A percentile compares a stretch with the other conserved stretches of the same genome.
phyloP scores from a whole-genome alignment of 1,284 basidiomycete genomes.

The Inonotus hispidus region DNA sequence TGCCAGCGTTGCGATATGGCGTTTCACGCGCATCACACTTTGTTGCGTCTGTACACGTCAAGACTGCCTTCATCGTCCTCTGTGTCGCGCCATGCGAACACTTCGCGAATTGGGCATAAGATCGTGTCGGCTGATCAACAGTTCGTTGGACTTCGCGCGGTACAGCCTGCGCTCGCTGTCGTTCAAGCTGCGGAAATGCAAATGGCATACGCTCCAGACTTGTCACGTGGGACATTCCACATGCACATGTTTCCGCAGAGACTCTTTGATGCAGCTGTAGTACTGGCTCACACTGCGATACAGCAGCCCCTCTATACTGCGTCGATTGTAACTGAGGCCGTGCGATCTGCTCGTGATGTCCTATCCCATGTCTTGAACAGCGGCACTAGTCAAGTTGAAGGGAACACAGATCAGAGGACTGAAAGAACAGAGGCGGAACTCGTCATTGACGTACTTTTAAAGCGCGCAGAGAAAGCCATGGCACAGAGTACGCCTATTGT shows the following conservation, averaged over 20 bases:
- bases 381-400: constrained; percentile 14
- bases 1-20: constrained; percentile 54
- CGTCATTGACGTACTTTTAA: constrained; percentile 44
- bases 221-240: constrained; percentile 25
- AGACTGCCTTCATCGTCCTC: constrained; percentile 29
- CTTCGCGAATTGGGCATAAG: constrained; percentile 19
- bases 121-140: constrained; percentile 26
- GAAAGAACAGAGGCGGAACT: constrained; percentile 34
- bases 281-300: constrained; percentile 54
- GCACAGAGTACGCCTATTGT: constrained; percentile 13
- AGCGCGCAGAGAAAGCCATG: constrained; percentile 27
- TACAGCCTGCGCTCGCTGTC: constrained; percentile 10
- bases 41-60: constrained; percentile 62
- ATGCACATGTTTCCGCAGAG: constrained; percentile 38
- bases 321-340: constrained; percentile 43
- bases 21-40: constrained; percentile 50
- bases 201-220: constrained; percentile 5
- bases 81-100: background rate
- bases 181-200: constrained; percentile 6
- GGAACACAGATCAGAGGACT: constrained; percentile 20
- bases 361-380: constrained; percentile 31
- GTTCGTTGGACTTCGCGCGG: background rate
- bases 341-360: constrained; percentile 43
- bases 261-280: constrained; percentile 57
- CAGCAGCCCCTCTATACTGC: constrained; percentile 44